Evolutionary conservation across 805 yeast species (phyloP), one percentile per base, ranked within the genome.

Genomic region (Saccharomycopsis babjevae): DNA sequence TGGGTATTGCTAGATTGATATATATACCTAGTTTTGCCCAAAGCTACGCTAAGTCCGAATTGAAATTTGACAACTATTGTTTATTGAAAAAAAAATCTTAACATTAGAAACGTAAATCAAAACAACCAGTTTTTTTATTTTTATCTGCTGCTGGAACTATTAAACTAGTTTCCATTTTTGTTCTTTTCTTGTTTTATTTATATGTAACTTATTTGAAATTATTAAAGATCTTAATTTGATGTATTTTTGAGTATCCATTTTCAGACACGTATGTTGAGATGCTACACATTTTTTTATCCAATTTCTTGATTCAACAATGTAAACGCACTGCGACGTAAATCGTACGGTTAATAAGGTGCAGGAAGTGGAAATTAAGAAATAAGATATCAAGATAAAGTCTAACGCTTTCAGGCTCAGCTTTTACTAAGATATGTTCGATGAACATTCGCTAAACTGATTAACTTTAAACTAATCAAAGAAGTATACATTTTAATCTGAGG

Each of bases 61-160:
- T 79, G 10, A 75, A 75, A 39, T 77, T 80, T 65, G 75, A 78
- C 70, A 76, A 82, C 42, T 82, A 83, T 67, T 84, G 87, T 69
- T 36, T 62, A 13, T 30, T 56, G 8, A 46, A 56, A 15, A 52
- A n/a, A 18, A 30, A 30, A n/a, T 4, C 39, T 38, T 4, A 38
- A 13, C 8, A 13, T 3, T 5, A 38, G 8, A 38, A 13, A 38
- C 8, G n/a, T 28, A 28, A 28, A 28, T 28, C 6, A 28, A 28
- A 28, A 28, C 6, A 28, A 28, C 6, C 32, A 28, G 3, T 6
- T 34, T 34, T 34, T 34, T 34, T 34, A 7, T 34, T 7, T 10
- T 10, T 34, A 7, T 34, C 10, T 8, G 38, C 2, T 34, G 10
- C 10, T 34, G 2, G 15, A 34, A 13, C 38, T 7, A 10, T 34